Conservation (phyloP, 208 protist genomes). For the Endotrypanum monterogeii region DNA sequence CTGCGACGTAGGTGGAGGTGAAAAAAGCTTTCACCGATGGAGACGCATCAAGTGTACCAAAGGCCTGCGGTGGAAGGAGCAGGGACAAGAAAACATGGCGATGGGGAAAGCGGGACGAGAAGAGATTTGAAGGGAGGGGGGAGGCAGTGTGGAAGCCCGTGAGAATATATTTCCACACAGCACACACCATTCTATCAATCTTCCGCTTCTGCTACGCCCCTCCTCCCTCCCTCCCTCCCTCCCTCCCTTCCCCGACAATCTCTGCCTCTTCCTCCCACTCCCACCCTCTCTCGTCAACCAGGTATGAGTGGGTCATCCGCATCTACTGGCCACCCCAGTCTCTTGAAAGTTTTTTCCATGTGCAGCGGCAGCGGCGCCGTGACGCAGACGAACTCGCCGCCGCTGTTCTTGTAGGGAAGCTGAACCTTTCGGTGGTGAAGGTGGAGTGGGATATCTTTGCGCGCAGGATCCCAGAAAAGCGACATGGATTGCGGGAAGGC, state of each 20-base stretch:
- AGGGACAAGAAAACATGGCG: too few species aligned
- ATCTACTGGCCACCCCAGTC: slow-evolving; percentile 83
- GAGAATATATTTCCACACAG: neutral
- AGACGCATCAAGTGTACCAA: too few species aligned
- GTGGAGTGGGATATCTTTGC: slow-evolving; percentile 84
- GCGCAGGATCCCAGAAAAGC: slow-evolving; percentile 81
- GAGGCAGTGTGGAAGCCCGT: neutral
- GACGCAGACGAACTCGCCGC: slow-evolving; percentile 84
- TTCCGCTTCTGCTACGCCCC: neutral
- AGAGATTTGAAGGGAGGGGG: neutral
- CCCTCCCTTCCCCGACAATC: too few species aligned
- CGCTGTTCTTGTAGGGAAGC: slow-evolving; percentile 88
- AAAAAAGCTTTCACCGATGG: too few species aligned
- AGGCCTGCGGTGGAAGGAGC: neutral
- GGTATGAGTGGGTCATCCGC: slow-evolving; percentile 92
- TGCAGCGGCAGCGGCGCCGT: slow-evolving; percentile 87
- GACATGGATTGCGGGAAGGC: slow-evolving; percentile 84
- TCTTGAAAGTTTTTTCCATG: slow-evolving; percentile 90
- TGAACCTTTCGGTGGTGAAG: slow-evolving; percentile 91
- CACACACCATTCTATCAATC: neutral
- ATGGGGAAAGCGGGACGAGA: neutral
- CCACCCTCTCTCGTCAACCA: slow-evolving; percentile 36
- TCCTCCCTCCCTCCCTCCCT: neutral
- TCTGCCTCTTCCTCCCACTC: neutral
- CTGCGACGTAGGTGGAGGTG: too few species aligned